Base-by-base conservation (phyloP, 2,329 filamentous ascomycete species). In the Cryphonectria radicalis region DNA sequence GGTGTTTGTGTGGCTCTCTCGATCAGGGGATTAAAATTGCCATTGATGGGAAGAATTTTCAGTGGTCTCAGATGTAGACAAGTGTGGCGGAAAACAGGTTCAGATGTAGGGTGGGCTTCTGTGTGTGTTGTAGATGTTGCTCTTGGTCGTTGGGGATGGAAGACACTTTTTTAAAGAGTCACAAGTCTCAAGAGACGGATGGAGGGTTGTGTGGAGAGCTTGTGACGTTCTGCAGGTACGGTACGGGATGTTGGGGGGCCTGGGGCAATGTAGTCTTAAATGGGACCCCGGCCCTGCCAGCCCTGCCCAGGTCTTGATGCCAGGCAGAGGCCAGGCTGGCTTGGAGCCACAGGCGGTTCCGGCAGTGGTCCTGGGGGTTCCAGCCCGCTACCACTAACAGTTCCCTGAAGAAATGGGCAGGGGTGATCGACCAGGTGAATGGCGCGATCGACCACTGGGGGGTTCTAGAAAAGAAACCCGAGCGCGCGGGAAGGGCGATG, bases 151-250 rank as follows among this genome's bases (percentile, higher is more conserved):
- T 50, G 25, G 63, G 19, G 19, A 17, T 28, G 25, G 25, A 46
- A 17, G 25, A 43, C 13, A 8, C 4, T 13, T 28, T n/a, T 42
- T 19, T 13, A 40, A 42, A 63, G 43, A 65, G 42, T 19, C 40
- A 65, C 46, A n/a, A 10, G 8, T 50, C 46, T n/a, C 46, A 4
- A n/a, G 25, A 35, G 25, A 22, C 17, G 7, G n/a, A 53, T 10
- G 43, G 63, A 65, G 42, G 40, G 28, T 42, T 40, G 62, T 32
- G 28, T 46, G 42, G n/a, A 53, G 63, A 64, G 62, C 62, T 46
- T 46, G 63, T 65, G 63, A 65, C 63, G 63, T 65, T 65, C 42
- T 50, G 63, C 63, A 65, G 63, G 63, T 65, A 65, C 63, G 28
- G 46, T n/a, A 50, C 22, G 63, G 42, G 17, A 28, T 32, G 25